These are phyloP conservation scores for Dunaliella sp. DNA, from an alignment of 139 green algal species.

Conservation along the genomic window DNA sequence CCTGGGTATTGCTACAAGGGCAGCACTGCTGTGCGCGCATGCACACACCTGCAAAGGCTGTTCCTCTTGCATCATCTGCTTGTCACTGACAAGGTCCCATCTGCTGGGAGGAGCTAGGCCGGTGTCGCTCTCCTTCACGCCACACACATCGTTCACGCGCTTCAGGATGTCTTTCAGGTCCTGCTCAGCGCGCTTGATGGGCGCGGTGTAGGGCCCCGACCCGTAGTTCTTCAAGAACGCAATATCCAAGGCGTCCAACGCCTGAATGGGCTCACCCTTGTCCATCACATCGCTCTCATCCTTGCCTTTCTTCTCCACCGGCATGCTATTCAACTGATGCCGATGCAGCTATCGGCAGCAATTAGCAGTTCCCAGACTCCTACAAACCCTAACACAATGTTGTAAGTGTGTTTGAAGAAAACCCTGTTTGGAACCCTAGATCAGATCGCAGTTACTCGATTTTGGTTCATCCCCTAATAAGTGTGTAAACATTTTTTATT, in stretches of 20 bases:
- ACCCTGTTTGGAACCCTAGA: too few species aligned
- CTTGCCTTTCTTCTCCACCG: constrained; percentile 26
- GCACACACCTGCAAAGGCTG: constrained; percentile 39
- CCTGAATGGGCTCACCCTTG: constrained; percentile 74
- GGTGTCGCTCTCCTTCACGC: constrained; percentile 94
- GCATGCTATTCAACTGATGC: constrained; percentile 12
- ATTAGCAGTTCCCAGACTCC: too few species aligned
- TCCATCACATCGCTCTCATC: constrained; percentile 23
- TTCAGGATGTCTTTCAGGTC: constrained; percentile 83
- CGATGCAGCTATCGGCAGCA: background rate
- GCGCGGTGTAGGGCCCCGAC: constrained; percentile 83
- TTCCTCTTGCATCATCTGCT: constrained; percentile 88
- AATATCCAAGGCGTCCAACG: constrained; percentile 95
- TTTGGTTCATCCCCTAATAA: too few species aligned
- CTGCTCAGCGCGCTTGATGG: constrained; percentile 83
- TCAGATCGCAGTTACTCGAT: too few species aligned
- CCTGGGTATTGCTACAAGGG: background rate
- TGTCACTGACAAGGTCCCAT: constrained; percentile 99
- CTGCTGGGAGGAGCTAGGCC: constrained; percentile 91
- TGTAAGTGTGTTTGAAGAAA: too few species aligned
- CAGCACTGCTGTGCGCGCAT: too few species aligned
- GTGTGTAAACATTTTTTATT: too few species aligned
- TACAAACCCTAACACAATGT: too few species aligned
- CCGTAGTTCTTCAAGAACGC: constrained; percentile 85
- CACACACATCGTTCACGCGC: constrained; percentile 83